These are phyloP conservation scores for Suhomyces chickasaworum DNA, from an alignment of 1,139 yeast species.

Conservation along the genomic window DNA sequence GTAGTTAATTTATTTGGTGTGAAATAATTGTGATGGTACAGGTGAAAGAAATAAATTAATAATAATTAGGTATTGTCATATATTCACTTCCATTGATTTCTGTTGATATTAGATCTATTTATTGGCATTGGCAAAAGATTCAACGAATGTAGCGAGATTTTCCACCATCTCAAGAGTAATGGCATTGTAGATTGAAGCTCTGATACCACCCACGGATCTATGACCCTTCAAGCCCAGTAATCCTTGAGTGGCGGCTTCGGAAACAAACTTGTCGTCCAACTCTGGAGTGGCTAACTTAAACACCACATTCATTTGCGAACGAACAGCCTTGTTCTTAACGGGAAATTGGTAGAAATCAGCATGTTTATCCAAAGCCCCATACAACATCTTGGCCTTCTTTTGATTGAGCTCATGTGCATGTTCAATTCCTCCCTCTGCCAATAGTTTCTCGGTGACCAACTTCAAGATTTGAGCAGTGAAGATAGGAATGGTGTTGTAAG, in stretches of 20 bases:
- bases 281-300: constrained; percentile 70
- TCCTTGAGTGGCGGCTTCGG: constrained; percentile 53
- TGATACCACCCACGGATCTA: constrained; percentile 95
- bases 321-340: constrained; percentile 55
- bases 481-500: constrained; percentile 93
- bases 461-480: constrained; percentile 85
- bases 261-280: constrained; percentile 66
- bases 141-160: constrained; percentile 58
- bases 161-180: constrained; percentile 67
- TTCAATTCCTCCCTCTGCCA: constrained; percentile 58
- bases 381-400: constrained; percentile 62
- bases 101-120: constrained; percentile 1
- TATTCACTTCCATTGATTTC: too few species aligned
- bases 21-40: too few species aligned
- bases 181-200: constrained; percentile 92
- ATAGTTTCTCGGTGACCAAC: constrained; percentile 66
- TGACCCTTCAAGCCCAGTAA: constrained; percentile 90
- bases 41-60: too few species aligned
- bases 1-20: too few species aligned
- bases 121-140: constrained; percentile 58
- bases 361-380: constrained; percentile 63
- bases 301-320: constrained; percentile 92
- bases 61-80: too few species aligned
- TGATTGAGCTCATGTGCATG: constrained; percentile 59
- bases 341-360: constrained; percentile 68